phyloP scores from a whole-genome alignment of 495 filamentous ascomycete species.

The Penicillium cinerascens region DNA sequence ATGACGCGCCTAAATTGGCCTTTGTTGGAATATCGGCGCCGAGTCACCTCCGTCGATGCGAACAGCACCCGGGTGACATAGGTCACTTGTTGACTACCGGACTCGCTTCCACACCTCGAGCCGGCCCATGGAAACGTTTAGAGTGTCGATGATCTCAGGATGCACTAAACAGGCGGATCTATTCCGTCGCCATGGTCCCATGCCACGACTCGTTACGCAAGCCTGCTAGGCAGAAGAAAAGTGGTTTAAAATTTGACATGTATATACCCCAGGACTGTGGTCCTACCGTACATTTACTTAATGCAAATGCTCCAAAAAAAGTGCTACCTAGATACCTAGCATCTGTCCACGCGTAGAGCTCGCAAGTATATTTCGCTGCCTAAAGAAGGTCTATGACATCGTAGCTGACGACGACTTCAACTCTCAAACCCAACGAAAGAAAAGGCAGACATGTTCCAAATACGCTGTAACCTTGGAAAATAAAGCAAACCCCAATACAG shows the following conservation, averaged over 20 bases:
- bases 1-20: not conserved
- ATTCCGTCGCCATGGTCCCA: not conserved
- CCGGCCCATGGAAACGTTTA: not conserved
- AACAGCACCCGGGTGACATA: not conserved
- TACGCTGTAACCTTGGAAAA: not conserved
- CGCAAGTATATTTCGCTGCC: not conserved
- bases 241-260: constrained; percentile 4
- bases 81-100: not conserved
- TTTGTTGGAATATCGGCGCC: not conserved
- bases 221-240: constrained; percentile 1
- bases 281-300: not conserved
- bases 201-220: not conserved
- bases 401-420: not conserved
- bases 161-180: not conserved
- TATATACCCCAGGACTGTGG: constrained; percentile 13
- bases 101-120: not conserved
- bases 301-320: not conserved
- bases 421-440: not conserved
- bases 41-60: not conserved
- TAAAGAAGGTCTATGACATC: not conserved
- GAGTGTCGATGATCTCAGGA: not conserved
- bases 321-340: not conserved
- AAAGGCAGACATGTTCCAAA: not conserved
- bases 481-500: not conserved
- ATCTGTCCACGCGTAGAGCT: not conserved